A percentile compares a stretch with the other conserved stretches of the same genome.
Conservation (phyloP, 768 basidiomycete species). For the button mushroom (Agaricus bisporus) region DNA sequence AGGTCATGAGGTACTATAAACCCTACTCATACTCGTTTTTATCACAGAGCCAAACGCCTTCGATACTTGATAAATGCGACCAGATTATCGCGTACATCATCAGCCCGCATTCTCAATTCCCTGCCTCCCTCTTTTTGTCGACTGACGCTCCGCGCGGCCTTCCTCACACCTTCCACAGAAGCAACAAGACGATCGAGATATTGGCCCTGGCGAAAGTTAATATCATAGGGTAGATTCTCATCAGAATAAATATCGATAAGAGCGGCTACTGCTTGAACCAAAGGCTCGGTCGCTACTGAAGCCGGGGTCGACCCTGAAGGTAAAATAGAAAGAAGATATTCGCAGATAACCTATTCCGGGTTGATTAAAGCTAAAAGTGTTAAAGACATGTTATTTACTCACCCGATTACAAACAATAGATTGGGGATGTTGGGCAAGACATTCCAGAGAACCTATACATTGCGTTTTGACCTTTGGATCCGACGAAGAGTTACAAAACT, state of each 20-base stretch:
- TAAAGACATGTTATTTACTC: slow-evolving; percentile 10
- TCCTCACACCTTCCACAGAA: slow-evolving; percentile 59
- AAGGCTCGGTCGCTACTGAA: slow-evolving; percentile 52
- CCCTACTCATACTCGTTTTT: too few species aligned
- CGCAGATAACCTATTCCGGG: slow-evolving; percentile 46
- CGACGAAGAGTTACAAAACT: slow-evolving; percentile 49
- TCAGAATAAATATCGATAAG: slow-evolving; percentile 93
- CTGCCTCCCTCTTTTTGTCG: slow-evolving; percentile 58
- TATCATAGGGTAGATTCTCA: slow-evolving; percentile 72
- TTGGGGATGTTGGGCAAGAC: slow-evolving; percentile 65
- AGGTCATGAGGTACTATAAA: too few species aligned
- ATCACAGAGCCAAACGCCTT: slow-evolving; percentile 41
- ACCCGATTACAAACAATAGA: slow-evolving; percentile 66
- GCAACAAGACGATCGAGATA: slow-evolving; percentile 50
- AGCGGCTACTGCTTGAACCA: slow-evolving; percentile 75
- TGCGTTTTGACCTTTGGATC: slow-evolving; percentile 60
- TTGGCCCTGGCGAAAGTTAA: slow-evolving; percentile 64
- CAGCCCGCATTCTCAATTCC: slow-evolving; percentile 62
- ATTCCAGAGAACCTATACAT: slow-evolving; percentile 82
- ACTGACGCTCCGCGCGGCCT: slow-evolving; percentile 60
- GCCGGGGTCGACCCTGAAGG: slow-evolving; percentile 36
- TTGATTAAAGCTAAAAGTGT: background rate
- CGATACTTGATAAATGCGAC: slow-evolving; percentile 73
- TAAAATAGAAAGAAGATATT: slow-evolving; percentile 61
- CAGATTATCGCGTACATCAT: slow-evolving; percentile 73